These are phyloP conservation scores for Hordeum pubiflorum DNA, from an alignment of 202 grass and related monocot genomes.

Conservation along the genomic window DNA sequence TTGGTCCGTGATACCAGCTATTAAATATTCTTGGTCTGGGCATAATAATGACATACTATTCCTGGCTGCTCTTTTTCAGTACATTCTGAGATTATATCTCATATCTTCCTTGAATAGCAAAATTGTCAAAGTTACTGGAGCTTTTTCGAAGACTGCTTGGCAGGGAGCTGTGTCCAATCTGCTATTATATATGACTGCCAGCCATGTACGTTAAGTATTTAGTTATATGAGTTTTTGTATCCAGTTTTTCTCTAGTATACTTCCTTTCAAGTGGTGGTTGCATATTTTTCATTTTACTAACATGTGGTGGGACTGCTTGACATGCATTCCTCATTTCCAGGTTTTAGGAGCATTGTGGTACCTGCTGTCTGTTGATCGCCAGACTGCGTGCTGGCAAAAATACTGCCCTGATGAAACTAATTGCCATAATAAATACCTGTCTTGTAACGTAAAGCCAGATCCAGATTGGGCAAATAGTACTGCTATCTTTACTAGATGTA, in stretches of 20 bases:
- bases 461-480: constrained; percentile 26
- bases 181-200: constrained; percentile 92
- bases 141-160: constrained; percentile 89
- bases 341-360: constrained; percentile 94
- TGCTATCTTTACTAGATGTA: constrained; percentile 40
- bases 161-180: constrained; percentile 85
- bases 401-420: constrained; percentile 23
- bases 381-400: constrained; percentile 72
- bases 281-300: not conserved
- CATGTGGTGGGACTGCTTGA: constrained; percentile 4
- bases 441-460: constrained; percentile 30
- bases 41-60: constrained; percentile 72
- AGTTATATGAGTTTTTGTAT: constrained; percentile 18
- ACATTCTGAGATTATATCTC: constrained; percentile 73
- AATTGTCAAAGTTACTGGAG: constrained; percentile 69
- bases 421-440: constrained; percentile 39
- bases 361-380: constrained; percentile 67
- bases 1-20: constrained; percentile 77
- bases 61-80: constrained; percentile 70
- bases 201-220: constrained; percentile 63
- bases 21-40: constrained; percentile 54
- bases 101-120: constrained; percentile 74
- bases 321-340: constrained; percentile 33
- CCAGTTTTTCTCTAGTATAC: not conserved
- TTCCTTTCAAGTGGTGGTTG: not conserved